Base-by-base conservation (phyloP, 192 early-diverging fungal species). In the Podila verticillata region DNA sequence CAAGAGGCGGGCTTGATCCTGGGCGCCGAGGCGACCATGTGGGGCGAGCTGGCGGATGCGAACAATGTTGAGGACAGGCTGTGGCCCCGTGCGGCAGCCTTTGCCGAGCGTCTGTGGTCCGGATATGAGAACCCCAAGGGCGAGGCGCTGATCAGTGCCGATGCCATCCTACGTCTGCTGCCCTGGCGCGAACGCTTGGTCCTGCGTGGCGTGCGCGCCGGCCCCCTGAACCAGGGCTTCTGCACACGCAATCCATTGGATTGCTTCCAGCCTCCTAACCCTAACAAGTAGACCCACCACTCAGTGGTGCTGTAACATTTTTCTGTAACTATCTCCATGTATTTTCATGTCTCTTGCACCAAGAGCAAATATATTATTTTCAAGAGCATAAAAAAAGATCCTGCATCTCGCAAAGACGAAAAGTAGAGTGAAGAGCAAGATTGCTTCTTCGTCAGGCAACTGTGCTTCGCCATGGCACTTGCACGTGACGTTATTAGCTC, bases 151-250 rank as follows among this genome's bases (percentile, higher is more conserved):
- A 80, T 83, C n/a, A 87, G 85, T n/a, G 81, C 73, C 2, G 87
- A 91, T 59, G 90, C 88, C 24, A 84, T 86, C 4, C 80, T 87
- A 51, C 89, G 90, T 12, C 73, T 91, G 51, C 79, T 89, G 68
- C 82, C 87, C 65, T 88, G 88, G 84, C 86, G 90, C 19, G 88
- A 87, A 75, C 83, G 84, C 48, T 81, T 91, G 80, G 82, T 91
- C 12, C 84, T 82, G 3, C 90, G 90, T 49, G 90, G 90, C 17
- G 85, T 87, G 36, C 75, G 58, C n/a, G 89, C 87, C 15, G 83
- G 83, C 61, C 90, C 90, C 19, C 65, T 91, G 68, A 87, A 89
- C 85, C 89, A 89, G 65, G 87, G 88, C 35, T 91, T 87, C 83
- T 91, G 90, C 39, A 89, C 89, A 0, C 83, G 90, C 48, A 87